These are phyloP conservation scores for Austropuccinia psidii DNA, from an alignment of 1,284 basidiomycete genomes.

Conservation along the genomic window DNA sequence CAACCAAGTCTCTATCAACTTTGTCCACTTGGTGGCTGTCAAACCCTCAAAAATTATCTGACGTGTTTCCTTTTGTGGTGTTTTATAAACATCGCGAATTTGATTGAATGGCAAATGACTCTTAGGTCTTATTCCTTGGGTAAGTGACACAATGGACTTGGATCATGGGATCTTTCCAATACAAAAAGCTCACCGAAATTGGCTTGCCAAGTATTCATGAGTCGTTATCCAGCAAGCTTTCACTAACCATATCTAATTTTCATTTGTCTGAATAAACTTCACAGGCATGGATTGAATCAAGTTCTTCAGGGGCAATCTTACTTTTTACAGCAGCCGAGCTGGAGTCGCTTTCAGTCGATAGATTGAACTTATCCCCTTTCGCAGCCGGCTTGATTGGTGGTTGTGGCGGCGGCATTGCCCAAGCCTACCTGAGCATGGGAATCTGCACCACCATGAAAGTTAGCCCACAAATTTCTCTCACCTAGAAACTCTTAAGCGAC, in stretches of 20 bases:
- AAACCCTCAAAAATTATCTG: no score
- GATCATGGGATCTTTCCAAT: not conserved
- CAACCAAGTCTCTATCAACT: no score
- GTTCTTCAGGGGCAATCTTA: slow-evolving; percentile 30
- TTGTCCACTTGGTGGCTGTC: no score
- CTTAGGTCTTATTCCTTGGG: slow-evolving; percentile 32
- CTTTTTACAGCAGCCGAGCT: slow-evolving; percentile 34
- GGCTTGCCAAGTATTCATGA: not conserved
- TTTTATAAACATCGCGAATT: not conserved
- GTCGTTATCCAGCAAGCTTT: not conserved
- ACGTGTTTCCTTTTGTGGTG: no score
- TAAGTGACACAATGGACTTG: no score
- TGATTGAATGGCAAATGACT: not conserved
- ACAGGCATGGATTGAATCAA: slow-evolving; percentile 33
- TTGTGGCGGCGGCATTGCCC: slow-evolving; percentile 29
- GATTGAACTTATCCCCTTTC: slow-evolving; percentile 13
- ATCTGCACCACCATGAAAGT: slow-evolving; percentile 36
- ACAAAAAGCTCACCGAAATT: not conserved
- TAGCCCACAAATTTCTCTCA: not conserved
- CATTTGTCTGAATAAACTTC: not conserved
- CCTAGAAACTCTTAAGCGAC: no score
- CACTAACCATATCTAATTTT: not conserved
- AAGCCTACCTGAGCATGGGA: slow-evolving; percentile 34
- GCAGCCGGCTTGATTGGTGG: slow-evolving; percentile 32
- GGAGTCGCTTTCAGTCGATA: slow-evolving; percentile 22